phyloP scores from a whole-genome alignment of 2,329 filamentous ascomycete genomes.

The Arthrobotrys sphaeroides region DNA sequence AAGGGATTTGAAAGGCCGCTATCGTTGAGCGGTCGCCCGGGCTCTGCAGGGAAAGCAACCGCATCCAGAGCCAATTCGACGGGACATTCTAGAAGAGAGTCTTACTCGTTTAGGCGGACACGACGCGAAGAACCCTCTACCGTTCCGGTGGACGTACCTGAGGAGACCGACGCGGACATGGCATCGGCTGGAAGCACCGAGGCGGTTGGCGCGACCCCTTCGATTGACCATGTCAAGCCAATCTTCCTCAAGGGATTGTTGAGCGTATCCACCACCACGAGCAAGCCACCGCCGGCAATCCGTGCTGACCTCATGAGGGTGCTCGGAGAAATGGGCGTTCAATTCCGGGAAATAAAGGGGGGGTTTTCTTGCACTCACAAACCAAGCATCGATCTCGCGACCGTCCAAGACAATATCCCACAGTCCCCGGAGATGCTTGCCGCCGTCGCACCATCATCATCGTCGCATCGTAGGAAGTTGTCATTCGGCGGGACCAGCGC shows the following conservation, averaged over 20 bases:
- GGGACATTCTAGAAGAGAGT: conserved; percentile 87
- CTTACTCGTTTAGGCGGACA: conserved; percentile 84
- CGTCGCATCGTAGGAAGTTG: conserved; percentile 60
- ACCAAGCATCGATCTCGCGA: conserved; percentile 87
- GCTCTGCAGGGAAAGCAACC: conserved; percentile 51
- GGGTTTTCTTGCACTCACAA: conserved; percentile 89
- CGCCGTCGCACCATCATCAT: conserved; percentile 55
- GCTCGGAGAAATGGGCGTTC: conserved; percentile 84
- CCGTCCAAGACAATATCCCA: conserved; percentile 69
- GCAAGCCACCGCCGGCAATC: conserved; percentile 85
- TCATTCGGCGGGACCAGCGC: conserved; percentile 55
- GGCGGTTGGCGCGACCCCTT: conserved; percentile 61
- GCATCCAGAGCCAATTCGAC: conserved; percentile 77
- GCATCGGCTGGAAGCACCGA: conserved; percentile 67
- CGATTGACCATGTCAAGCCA: conserved; percentile 84
- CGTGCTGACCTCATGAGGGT: conserved; percentile 90
- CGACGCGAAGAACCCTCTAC: conserved; percentile 77
- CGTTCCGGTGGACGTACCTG: conserved; percentile 72
- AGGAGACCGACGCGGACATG: conserved; percentile 87
- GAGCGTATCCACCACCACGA: conserved; percentile 95
- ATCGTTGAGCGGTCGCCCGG: conserved; percentile 50
- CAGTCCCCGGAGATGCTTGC: conserved; percentile 57
- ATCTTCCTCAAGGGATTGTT: conserved; percentile 96
- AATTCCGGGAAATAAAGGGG: conserved; percentile 89
- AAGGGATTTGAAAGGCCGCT: conserved; percentile 56